A percentile compares a stretch with the other conserved stretches of the same genome.
These are phyloP conservation scores for Pistacia atlantica DNA, from an alignment of 345 rosid genomes.

Conservation along the genomic window DNA sequence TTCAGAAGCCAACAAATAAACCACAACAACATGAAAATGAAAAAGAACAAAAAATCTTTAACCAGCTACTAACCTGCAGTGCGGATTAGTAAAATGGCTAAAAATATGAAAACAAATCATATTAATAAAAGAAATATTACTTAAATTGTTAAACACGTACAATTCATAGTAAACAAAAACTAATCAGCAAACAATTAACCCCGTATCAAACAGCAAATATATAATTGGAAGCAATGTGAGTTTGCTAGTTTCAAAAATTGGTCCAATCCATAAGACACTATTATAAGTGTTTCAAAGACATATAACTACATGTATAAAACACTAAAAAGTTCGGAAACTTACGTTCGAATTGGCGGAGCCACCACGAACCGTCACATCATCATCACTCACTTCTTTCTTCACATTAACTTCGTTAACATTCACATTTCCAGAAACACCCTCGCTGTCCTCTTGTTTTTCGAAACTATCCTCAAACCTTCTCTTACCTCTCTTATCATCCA, in stretches of 20 bases:
- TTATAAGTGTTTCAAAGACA: slow-evolving; percentile 1
- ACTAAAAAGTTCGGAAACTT: slow-evolving; percentile 30
- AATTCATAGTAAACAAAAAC: not conserved
- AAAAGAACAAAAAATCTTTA: not conserved
- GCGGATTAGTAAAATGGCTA: not conserved
- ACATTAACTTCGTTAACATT: slow-evolving; percentile 28
- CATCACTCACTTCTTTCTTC: slow-evolving; percentile 37
- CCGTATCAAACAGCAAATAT: not conserved
- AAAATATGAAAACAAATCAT: not conserved
- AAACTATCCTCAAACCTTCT: slow-evolving; percentile 56
- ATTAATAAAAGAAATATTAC: not conserved
- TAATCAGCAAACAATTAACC: not conserved
- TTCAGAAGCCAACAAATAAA: slow-evolving; percentile 17
- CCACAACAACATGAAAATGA: not conserved
- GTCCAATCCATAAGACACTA: not conserved
- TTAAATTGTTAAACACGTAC: not conserved
- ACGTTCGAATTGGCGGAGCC: slow-evolving; percentile 46
- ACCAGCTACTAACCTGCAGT: not conserved
- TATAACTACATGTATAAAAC: not conserved
- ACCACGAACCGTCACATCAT: slow-evolving; percentile 19
- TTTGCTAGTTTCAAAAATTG: not conserved
- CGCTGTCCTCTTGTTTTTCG: slow-evolving; percentile 26
- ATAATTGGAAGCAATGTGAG: not conserved
- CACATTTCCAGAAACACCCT: slow-evolving; percentile 14
- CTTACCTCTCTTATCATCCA: slow-evolving; percentile 42